Evolutionary conservation across 2,329 filamentous ascomycete species (phyloP).

Genomic region (Tolypocladium inflatum): DNA sequence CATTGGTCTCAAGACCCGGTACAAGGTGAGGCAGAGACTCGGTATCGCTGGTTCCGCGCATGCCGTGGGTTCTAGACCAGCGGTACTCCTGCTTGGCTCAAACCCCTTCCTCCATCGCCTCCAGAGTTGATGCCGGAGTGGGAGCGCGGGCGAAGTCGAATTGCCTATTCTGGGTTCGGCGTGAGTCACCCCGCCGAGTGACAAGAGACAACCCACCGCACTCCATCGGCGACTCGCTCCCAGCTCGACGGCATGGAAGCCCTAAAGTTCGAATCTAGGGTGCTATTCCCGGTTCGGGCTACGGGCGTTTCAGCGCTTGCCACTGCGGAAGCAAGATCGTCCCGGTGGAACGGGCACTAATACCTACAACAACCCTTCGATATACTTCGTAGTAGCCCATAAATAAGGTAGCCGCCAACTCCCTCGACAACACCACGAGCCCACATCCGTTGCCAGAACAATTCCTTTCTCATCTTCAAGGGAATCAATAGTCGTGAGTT

Average conservation of each 20-base stretch:
- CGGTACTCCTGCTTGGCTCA: no score
- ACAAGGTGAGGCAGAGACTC: no score
- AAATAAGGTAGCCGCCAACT: not conserved
- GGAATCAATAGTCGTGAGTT: no score
- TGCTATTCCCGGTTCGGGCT: not conserved
- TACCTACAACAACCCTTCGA: not conserved
- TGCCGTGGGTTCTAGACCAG: no score
- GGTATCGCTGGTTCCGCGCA: no score
- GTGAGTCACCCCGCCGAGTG: slow-evolving; percentile 7
- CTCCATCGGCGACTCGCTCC: not conserved
- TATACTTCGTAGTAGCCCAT: not conserved
- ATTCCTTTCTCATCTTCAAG: no score
- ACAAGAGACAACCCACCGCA: not conserved
- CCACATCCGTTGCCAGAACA: no score
- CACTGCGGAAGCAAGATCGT: not conserved
- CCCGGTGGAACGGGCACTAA: not conserved
- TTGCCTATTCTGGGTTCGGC: slow-evolving; percentile 4
- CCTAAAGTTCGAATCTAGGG: not conserved
- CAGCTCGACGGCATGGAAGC: not conserved
- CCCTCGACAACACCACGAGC: not conserved
- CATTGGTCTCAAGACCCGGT: no score
- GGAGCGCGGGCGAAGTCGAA: not conserved
- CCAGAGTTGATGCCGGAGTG: no score
- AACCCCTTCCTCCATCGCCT: no score
- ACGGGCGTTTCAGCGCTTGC: not conserved